Evolutionary conservation across 2,329 filamentous ascomycete species (phyloP), one percentile per base, ranked within the genome.

Genomic region (Chaetomium olivaceum): DNA sequence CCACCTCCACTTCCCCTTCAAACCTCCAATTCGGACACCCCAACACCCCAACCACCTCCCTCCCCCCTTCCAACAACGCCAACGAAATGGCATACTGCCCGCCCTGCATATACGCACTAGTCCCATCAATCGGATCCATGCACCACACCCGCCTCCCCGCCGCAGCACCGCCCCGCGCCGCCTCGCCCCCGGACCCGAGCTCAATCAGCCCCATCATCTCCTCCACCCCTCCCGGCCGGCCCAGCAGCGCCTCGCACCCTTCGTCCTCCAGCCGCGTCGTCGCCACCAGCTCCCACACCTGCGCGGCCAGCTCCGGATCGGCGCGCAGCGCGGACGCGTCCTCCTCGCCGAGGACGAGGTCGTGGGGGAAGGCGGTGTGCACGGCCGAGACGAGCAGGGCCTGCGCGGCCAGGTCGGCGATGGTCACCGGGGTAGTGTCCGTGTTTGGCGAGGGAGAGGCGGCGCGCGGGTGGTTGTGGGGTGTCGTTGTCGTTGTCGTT

Each of bases 361-460:
- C 95, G 43, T 87, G 76, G 21, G 95, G 95, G 82, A 99, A 99
- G 79, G 91, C 92, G 79, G 91, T 87, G 79, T 89, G 89, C 71
- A 99, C 89, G 31, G 94, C 94, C 64, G 89, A 85, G 75, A 98
- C 97, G 79, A 99, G 97, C 71, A 99, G 87, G 36, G 95, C 93
- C 82, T 99, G 95, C 46, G 95, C 96, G 75, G 95, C 95, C 78
- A 97, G 98, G 81, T 99, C 95, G 77, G 94, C 95, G 73, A 98
- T 95, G 21, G 95, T 99, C 73, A 99, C 95, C 70, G 95, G 95
- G 11, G 93, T 97, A 76, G 92, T 92, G 83, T 99, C 95, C 78
- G 92, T n/a, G 90, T 82, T 99, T 99, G 77, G 90, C 61, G 19
- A 61, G 31, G 11, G 61, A 66, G 21, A 58, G 12, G 50, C 50